Conservation (phyloP, 192 early-diverging fungal species). For the Chytriomyces sp. region DNA sequence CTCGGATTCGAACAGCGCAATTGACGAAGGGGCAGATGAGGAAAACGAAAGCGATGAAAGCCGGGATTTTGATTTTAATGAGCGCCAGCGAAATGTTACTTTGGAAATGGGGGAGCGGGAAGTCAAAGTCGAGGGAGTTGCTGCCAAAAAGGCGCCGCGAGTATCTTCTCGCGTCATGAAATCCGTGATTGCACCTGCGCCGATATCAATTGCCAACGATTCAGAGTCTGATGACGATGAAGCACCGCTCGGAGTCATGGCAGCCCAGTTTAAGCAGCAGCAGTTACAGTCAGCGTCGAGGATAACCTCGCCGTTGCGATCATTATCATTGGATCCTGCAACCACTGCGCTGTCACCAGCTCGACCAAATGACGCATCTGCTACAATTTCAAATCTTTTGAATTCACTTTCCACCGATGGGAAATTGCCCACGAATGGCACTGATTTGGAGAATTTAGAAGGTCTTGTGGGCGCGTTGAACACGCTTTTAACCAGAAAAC, state of each 20-base stretch:
- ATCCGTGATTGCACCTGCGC: neutral
- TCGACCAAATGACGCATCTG: neutral
- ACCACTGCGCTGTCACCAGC: neutral
- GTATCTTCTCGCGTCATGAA: neutral
- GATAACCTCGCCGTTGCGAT: neutral
- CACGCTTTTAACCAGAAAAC: neutral
- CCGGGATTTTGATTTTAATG: neutral
- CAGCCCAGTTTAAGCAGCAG: constrained; percentile 10
- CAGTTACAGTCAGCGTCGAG: neutral
- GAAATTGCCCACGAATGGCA: neutral
- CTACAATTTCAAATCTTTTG: neutral
- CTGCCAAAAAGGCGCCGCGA: neutral
- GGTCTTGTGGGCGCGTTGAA: constrained; percentile 7
- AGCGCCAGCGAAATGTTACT: neutral
- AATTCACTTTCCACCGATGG: neutral
- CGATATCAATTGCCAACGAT: neutral
- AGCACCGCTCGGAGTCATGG: constrained; percentile 18
- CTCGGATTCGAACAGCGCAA: neutral
- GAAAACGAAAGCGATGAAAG: too few species aligned
- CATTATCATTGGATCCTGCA: too few species aligned
- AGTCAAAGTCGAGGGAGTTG: neutral
- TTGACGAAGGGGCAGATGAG: neutral
- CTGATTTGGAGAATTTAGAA: constrained; percentile 13
- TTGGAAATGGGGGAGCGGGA: neutral
- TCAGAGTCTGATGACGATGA: constrained; percentile 11